These are phyloP conservation scores for Fagopyrum homotropicum DNA, from an alignment of 148 eudicot species.

Conservation along the genomic window DNA sequence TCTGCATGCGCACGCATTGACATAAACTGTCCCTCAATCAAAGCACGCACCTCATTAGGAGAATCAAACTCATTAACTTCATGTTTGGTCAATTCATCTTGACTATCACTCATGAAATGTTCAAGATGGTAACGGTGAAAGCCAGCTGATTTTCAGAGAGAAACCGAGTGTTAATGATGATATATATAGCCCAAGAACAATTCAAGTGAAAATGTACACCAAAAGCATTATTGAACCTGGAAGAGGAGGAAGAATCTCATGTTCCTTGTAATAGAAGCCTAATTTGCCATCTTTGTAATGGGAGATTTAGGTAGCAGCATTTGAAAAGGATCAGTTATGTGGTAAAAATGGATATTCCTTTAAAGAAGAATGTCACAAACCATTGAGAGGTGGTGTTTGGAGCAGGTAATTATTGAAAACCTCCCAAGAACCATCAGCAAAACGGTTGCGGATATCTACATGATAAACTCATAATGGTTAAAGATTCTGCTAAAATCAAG, in stretches of 20 bases:
- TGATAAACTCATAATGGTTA: background rate
- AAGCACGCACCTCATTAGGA: slow-evolving; percentile 72
- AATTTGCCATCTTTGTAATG: slow-evolving; percentile 61
- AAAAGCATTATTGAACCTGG: slow-evolving; percentile 38
- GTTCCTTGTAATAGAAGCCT: slow-evolving; percentile 91
- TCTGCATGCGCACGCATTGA: slow-evolving; percentile 80
- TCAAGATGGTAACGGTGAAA: slow-evolving; percentile 64
- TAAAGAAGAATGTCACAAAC: slow-evolving; percentile 25
- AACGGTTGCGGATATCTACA: slow-evolving; percentile 67
- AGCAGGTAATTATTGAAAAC: slow-evolving; percentile 50
- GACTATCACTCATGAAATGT: slow-evolving; percentile 45
- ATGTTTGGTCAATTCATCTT: slow-evolving; percentile 47
- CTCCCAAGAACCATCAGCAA: slow-evolving; percentile 78
- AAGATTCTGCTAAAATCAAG: background rate
- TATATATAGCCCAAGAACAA: background rate
- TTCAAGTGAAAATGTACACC: background rate
- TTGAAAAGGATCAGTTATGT: background rate
- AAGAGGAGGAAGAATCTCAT: slow-evolving; percentile 84
- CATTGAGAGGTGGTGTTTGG: slow-evolving; percentile 80
- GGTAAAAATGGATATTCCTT: background rate
- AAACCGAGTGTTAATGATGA: background rate
- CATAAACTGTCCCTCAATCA: slow-evolving; percentile 76
- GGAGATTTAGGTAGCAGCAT: background rate
- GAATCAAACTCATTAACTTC: slow-evolving; percentile 74
- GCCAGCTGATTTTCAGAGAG: slow-evolving; percentile 45